Evolutionary conservation across 345 rosid genomes (phyloP).

Genomic region (Aegle marmelos): DNA sequence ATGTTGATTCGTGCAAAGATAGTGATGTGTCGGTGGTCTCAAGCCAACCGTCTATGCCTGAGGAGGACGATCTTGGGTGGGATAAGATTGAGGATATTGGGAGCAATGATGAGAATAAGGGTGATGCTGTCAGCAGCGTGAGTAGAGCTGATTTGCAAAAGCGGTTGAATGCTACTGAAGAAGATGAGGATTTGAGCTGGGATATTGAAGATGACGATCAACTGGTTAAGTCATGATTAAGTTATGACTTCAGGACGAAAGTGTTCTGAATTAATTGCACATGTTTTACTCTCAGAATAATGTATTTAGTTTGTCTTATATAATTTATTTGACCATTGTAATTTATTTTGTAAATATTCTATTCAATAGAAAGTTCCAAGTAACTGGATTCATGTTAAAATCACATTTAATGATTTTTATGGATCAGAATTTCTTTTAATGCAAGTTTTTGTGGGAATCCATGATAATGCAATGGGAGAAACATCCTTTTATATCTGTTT

Average conservation of each 20-base stretch:
- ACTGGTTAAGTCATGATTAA: conserved; percentile 22
- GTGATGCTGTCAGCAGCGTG: conserved; percentile 17
- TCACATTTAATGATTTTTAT: not conserved
- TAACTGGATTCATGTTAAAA: not conserved
- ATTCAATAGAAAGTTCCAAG: not conserved
- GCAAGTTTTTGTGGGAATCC: not conserved
- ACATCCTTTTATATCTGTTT: not conserved
- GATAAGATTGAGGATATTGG: conserved; percentile 69
- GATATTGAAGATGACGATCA: conserved; percentile 71
- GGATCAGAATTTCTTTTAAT: not conserved
- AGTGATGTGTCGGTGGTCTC: conserved; percentile 70
- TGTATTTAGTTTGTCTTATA: not conserved
- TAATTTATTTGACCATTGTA: conserved; percentile 2
- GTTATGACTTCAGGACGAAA: not conserved
- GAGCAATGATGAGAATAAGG: conserved; percentile 41
- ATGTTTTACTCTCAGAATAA: conserved; percentile 1
- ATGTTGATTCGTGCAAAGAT: conserved; percentile 48
- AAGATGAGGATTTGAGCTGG: conserved; percentile 80
- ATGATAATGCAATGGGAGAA: not conserved
- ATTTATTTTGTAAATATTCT: conserved; percentile 14
- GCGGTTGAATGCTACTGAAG: conserved; percentile 45
- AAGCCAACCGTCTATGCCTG: conserved; percentile 46
- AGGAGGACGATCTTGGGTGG: conserved; percentile 78
- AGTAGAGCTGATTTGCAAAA: conserved; percentile 46
- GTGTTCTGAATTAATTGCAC: not conserved